Conservation (phyloP, 2,329 filamentous ascomycete species). For the Nannizziopsis barbatae region DNA sequence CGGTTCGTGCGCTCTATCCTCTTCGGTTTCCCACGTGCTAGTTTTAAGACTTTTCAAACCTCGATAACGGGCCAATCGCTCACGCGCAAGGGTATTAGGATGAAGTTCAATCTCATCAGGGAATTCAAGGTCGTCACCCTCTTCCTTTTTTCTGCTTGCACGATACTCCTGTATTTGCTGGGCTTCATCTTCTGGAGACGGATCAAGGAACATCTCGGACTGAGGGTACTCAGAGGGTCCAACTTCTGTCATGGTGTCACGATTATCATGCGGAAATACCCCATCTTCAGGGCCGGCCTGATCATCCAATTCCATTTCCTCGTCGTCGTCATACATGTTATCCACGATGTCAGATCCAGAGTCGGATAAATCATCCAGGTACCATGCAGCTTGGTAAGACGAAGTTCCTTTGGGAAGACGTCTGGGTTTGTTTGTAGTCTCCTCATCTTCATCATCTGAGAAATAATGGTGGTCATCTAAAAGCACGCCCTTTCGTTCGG, state of each 20-base stretch:
- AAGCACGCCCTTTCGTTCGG: conserved; percentile 70
- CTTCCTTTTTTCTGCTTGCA: conserved; percentile 64
- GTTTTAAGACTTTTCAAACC: conserved; percentile 84
- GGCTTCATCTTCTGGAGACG: conserved; percentile 69
- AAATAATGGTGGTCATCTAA: conserved; percentile 98
- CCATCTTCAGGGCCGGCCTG: conserved; percentile 67
- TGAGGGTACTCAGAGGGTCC: conserved; percentile 83
- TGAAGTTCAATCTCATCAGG: conserved; percentile 94
- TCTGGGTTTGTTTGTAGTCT: conserved; percentile 53
- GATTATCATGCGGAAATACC: conserved; percentile 43
- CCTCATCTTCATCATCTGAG: conserved; percentile 71
- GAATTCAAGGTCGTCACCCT: conserved; percentile 84
- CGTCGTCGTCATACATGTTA: conserved; percentile 53
- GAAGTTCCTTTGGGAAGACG: conserved; percentile 83
- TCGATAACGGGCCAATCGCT: conserved; percentile 74
- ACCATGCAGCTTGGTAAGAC: conserved; percentile 90
- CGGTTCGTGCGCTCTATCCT: conserved; percentile 77
- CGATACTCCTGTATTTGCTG: conserved; percentile 73
- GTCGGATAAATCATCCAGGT: conserved; percentile 67
- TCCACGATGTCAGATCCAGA: conserved; percentile 76
- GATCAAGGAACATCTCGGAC: conserved; percentile 81
- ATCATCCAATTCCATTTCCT: conserved; percentile 43
- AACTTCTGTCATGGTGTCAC: conserved; percentile 57
- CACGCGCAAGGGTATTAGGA: conserved; percentile 72
- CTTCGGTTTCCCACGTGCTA: conserved; percentile 77